These are phyloP conservation scores for Rhodomyrtus tomentosa DNA, from an alignment of 345 rosid genomes.

Conservation along the genomic window DNA sequence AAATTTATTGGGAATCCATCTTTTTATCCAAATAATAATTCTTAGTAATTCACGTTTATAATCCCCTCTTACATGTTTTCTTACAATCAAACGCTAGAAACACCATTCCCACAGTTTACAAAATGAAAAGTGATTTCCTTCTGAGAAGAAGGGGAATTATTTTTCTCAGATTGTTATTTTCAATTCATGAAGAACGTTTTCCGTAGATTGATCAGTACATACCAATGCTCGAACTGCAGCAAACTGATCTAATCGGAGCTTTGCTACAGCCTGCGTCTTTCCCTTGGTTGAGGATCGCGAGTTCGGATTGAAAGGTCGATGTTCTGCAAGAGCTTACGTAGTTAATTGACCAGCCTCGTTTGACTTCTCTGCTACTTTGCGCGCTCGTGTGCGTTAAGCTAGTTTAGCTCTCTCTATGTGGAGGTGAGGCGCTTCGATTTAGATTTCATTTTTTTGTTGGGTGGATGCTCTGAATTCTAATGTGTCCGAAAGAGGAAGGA, in stretches of 20 bases:
- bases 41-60: neutral
- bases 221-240: too few relatives aligned
- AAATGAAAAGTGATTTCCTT: neutral
- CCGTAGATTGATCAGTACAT: too few relatives aligned
- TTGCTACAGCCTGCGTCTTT: too few relatives aligned
- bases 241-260: too few relatives aligned
- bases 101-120: neutral
- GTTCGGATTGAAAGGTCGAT: neutral
- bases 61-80: neutral
- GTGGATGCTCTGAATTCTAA: neutral
- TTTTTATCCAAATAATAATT: too few relatives aligned
- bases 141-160: too few relatives aligned
- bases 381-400: neutral
- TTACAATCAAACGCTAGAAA: neutral
- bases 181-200: too few relatives aligned
- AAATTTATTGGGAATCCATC: too few relatives aligned
- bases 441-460: neutral
- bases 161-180: too few relatives aligned
- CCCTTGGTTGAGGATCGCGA: too few relatives aligned
- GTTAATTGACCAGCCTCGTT: neutral
- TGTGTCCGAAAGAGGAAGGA: neutral
- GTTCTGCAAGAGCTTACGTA: rapidly evolving
- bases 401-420: neutral
- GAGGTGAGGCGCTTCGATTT: neutral
- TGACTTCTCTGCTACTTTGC: neutral